Evolutionary conservation across 2,329 filamentous ascomycete species (phyloP).

Genomic region (Penicillium griseofulvum): DNA sequence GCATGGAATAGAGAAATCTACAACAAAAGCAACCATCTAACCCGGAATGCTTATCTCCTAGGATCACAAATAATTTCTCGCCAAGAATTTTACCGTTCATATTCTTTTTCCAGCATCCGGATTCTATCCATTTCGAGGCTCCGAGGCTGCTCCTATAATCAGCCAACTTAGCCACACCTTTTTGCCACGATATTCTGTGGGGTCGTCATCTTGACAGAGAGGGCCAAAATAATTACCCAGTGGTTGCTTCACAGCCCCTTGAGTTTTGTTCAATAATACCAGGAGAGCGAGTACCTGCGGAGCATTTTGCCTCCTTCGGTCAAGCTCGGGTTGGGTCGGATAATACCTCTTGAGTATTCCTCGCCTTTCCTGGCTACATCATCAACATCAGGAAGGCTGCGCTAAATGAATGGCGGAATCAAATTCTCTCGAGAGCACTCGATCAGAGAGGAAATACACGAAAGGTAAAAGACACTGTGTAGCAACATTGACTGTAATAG

Average conservation of each 20-base stretch:
- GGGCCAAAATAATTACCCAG: not conserved
- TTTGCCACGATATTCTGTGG: not conserved
- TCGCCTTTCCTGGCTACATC: not conserved
- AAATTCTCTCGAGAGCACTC: not conserved
- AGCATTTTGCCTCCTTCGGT: not conserved
- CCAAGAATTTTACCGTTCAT: not conserved
- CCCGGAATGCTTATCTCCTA: not conserved
- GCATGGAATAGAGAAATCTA: not conserved
- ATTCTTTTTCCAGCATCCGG: not conserved
- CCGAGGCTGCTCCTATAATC: not conserved
- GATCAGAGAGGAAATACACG: not conserved
- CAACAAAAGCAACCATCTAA: not conserved
- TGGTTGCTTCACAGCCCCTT: not conserved
- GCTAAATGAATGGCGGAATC: too few species aligned
- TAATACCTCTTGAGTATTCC: not conserved
- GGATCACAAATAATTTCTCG: not conserved
- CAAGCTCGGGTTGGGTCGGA: not conserved
- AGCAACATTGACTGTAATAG: not conserved
- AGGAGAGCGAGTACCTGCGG: not conserved
- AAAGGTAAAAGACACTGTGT: not conserved
- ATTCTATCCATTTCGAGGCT: not conserved
- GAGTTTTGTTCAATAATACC: not conserved
- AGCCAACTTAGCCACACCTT: too few species aligned
- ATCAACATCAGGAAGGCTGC: not conserved
- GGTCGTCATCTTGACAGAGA: not conserved